phyloP scores from a whole-genome alignment of 106 monocot genomes.

The Gastrodia elata region DNA sequence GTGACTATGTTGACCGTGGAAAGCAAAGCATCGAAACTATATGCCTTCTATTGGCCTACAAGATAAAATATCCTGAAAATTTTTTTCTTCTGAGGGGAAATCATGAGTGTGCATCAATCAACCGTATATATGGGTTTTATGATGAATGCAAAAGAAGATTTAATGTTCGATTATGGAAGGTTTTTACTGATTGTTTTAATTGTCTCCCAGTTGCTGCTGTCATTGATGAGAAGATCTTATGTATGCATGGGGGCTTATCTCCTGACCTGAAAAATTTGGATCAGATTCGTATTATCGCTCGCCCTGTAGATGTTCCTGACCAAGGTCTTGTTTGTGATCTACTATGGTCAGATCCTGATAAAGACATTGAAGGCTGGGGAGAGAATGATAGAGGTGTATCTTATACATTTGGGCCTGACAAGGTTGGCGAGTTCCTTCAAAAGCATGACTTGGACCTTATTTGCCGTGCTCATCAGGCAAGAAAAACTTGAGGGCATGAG shows the following conservation, averaged over 20 bases:
- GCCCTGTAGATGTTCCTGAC: constrained; percentile 10
- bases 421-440: constrained; percentile 12
- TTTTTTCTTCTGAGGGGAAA: constrained; percentile 13
- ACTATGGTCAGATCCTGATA: constrained; percentile 13
- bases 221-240: constrained; percentile 8
- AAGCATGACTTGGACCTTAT: constrained; percentile 12
- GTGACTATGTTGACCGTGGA: constrained; percentile 11
- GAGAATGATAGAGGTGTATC: constrained; percentile 13
- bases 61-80: constrained; percentile 10
- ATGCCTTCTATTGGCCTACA: constrained; percentile 10
- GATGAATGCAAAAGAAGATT: constrained; percentile 12
- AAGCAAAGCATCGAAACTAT: constrained; percentile 13
- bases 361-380: constrained; percentile 15
- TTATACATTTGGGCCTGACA: constrained; percentile 9
- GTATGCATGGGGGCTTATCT: constrained; percentile 10
- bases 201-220: constrained; percentile 11
- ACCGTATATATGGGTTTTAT: constrained; percentile 10
- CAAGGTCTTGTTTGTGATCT: constrained; percentile 9
- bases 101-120: constrained; percentile 13
- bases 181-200: constrained; percentile 13
- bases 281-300: constrained; percentile 9
- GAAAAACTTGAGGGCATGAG: not conserved
- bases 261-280: constrained; percentile 8
- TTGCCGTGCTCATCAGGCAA: constrained; percentile 10
- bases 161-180: constrained; percentile 9